These are phyloP conservation scores for Lactifluus echinatus DNA, from an alignment of 768 basidiomycete genomes.

Conservation along the genomic window DNA sequence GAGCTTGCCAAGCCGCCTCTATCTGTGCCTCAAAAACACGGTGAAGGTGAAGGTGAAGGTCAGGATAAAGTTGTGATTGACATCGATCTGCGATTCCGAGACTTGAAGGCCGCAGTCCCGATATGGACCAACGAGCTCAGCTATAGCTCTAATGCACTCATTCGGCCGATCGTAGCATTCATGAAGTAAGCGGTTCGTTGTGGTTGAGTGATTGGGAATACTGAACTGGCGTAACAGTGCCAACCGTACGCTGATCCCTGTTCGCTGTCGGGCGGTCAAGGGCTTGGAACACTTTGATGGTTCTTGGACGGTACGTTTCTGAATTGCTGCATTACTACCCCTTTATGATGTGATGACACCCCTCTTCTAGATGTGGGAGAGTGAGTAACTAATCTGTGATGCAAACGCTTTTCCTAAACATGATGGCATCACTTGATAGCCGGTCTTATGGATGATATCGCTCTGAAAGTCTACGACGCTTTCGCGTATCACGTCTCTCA, in stretches of 20 bases:
- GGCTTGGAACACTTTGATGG: slow-evolving; percentile 87
- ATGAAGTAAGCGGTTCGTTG: slow-evolving; percentile 60
- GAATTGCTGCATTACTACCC: slow-evolving; percentile 7
- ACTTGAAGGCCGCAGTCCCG: slow-evolving; percentile 91
- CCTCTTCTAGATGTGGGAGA: slow-evolving; percentile 75
- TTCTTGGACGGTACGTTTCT: slow-evolving; percentile 76
- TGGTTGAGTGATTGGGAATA: background rate
- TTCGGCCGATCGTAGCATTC: slow-evolving; percentile 94
- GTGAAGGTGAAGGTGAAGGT: slow-evolving; percentile 29
- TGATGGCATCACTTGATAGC: slow-evolving; percentile 48
- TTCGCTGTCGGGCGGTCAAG: slow-evolving; percentile 82
- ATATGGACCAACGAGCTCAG: slow-evolving; percentile 83
- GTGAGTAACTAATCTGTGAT: too few relatives aligned
- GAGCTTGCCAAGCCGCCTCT: slow-evolving; percentile 82
- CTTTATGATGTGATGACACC: slow-evolving; percentile 14
- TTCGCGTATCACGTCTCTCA: slow-evolving; percentile 93
- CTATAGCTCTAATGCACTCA: slow-evolving; percentile 86
- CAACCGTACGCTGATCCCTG: slow-evolving; percentile 89
- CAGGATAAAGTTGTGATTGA: slow-evolving; percentile 64
- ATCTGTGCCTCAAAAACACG: slow-evolving; percentile 50
- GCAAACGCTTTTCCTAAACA: too few relatives aligned
- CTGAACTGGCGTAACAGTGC: slow-evolving; percentile 43
- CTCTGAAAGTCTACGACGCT: slow-evolving; percentile 84
- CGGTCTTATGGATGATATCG: slow-evolving; percentile 86
- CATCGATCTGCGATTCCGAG: slow-evolving; percentile 89